Evolutionary conservation across 1,284 basidiomycete genomes (phyloP).

Genomic region (Moesziomyces parantarcticus): DNA sequence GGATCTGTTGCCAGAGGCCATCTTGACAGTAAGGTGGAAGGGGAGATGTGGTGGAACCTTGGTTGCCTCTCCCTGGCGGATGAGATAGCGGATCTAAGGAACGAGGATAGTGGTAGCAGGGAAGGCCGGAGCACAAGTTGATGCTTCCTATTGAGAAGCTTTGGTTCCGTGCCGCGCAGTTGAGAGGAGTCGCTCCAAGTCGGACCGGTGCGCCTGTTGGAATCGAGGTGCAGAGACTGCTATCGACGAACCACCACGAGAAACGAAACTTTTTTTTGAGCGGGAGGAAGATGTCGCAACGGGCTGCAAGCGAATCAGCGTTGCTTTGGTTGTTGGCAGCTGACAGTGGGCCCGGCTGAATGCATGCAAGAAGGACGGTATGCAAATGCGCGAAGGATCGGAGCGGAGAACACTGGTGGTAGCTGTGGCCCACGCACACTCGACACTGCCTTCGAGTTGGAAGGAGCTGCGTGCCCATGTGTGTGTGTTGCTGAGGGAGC

Average conservation of each 20-base stretch:
- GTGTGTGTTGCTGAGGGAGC: neutral
- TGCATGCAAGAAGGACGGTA: neutral
- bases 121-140: slow-evolving; percentile 2
- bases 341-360: neutral
- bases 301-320: neutral
- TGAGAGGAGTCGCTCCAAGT: too few relatives aligned
- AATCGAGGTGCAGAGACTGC: too few relatives aligned
- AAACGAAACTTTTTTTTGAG: neutral
- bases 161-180: too few relatives aligned
- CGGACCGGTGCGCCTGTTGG: too few relatives aligned
- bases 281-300: neutral
- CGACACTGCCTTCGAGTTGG: neutral
- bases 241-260: too few relatives aligned
- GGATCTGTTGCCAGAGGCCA: slow-evolving; percentile 48
- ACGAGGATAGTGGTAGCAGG: neutral
- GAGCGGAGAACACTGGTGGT: neutral
- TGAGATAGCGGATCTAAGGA: neutral
- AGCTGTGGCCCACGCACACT: too few relatives aligned
- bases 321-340: neutral
- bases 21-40: slow-evolving; percentile 3
- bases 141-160: neutral
- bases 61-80: neutral
- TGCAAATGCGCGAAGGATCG: neutral
- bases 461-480: neutral
- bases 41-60: neutral